Evolutionary conservation across 129 eudicot genomes (phyloP).

Genomic region (Scalesia atractyloides): DNA sequence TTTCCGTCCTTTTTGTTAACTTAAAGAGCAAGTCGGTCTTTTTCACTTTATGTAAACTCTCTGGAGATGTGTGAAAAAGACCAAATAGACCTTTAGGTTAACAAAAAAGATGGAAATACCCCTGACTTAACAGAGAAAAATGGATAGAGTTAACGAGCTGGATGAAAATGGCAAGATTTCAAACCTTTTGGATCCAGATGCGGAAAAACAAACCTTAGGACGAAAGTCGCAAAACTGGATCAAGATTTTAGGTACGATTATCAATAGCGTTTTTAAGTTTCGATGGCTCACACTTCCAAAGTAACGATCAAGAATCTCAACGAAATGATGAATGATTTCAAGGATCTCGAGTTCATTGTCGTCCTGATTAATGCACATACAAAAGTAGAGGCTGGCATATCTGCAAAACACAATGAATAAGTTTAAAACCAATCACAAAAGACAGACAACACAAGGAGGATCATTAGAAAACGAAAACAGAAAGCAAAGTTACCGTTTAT

Average conservation of each 20-base stretch:
- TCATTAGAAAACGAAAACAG: not conserved
- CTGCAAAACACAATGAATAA: constrained; percentile 35
- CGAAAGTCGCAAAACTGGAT: too few relatives aligned
- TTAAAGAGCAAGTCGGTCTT: too few relatives aligned
- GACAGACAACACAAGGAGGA: not conserved
- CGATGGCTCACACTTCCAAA: constrained; percentile 81
- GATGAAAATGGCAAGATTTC: too few relatives aligned
- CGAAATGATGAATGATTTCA: constrained; percentile 87
- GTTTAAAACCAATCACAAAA: constrained; percentile 7
- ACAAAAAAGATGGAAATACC: too few relatives aligned
- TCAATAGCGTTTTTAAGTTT: constrained; percentile 5
- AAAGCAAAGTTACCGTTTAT: constrained; percentile 57
- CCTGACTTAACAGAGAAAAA: too few relatives aligned
- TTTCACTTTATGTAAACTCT: too few relatives aligned
- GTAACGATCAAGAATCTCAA: constrained; percentile 85
- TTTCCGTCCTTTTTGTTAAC: too few relatives aligned
- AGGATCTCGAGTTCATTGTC: constrained; percentile 91
- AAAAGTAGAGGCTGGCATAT: constrained; percentile 93
- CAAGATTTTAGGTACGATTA: not conserved
- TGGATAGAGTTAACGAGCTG: too few relatives aligned
- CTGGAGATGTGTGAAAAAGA: too few relatives aligned
- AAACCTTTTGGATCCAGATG: too few relatives aligned
- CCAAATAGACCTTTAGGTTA: too few relatives aligned
- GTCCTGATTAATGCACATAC: constrained; percentile 90
- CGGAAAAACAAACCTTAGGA: too few relatives aligned